phyloP scores from a whole-genome alignment of 2,329 filamentous ascomycete species.

The Neocucurbitaria cava region DNA sequence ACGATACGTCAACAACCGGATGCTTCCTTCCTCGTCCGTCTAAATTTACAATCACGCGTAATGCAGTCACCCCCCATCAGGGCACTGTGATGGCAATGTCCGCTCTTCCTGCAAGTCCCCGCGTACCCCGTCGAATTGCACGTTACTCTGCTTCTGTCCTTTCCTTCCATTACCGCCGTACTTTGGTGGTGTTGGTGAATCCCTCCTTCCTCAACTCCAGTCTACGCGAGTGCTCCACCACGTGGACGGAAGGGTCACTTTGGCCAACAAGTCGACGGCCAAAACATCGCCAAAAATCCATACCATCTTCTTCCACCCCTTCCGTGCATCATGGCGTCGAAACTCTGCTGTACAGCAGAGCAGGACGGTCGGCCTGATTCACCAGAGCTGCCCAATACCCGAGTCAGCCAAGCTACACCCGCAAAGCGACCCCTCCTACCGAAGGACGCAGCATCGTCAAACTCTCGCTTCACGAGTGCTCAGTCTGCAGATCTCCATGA shows the following conservation, averaged over 20 bases:
- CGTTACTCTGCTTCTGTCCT: neutral
- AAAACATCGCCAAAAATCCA: neutral
- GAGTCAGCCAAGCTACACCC: constrained; percentile 35
- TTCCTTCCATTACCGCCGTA: neutral
- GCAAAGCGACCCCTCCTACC: constrained; percentile 35
- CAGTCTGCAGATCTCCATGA: constrained; percentile 42
- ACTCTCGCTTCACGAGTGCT: constrained; percentile 39
- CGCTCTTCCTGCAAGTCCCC: neutral
- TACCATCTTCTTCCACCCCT: neutral
- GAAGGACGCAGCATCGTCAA: constrained; percentile 20
- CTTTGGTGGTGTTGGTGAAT: neutral
- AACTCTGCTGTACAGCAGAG: constrained; percentile 43
- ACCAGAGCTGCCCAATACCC: constrained; percentile 44
- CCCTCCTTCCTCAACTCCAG: neutral
- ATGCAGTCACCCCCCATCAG: neutral
- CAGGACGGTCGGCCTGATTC: constrained; percentile 35
- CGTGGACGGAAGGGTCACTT: neutral
- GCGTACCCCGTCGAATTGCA: neutral
- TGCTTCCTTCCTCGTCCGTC: neutral
- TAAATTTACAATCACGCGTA: neutral
- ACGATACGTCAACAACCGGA: neutral
- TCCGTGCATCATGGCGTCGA: constrained; percentile 37
- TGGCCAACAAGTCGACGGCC: neutral
- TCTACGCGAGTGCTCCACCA: neutral
- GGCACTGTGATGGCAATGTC: neutral